Base-by-base conservation (phyloP, 2,329 filamentous ascomycete species). In the Aschersonia sp. region DNA sequence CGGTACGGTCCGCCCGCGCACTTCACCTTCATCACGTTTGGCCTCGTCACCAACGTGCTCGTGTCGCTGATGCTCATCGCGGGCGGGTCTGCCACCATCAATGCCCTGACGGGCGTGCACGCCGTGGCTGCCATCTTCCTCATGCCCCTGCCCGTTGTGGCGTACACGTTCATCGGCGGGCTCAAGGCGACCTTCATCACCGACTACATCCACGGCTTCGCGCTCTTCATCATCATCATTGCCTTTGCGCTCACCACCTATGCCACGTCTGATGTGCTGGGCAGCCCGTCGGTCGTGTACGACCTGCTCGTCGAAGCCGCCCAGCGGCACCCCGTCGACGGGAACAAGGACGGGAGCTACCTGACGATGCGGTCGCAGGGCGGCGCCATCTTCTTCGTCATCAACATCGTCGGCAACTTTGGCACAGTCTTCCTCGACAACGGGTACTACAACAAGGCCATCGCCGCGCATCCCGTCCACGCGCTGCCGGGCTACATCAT, bases 361-460 rank as follows among this genome's bases (percentile, higher is more conserved):
- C 68, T 95, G 12, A 95, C 88, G 0, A 94, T 95, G 87, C 71
- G 76, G 11, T 63, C 62, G 1, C 55, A 54, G 4, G 81, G 90
- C 56, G 88, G 88, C 5, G 85, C 78, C 41, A 85, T 92, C 50
- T 94, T 94, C 71, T 94, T 94, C 63, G 80, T 94, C 39, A 94
- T 94, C 66, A 94, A 94, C 64, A 82, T 69, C 6, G 83, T 89
- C 37, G 86, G 86, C 41, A 89, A 89, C 65, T 92, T 90, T 50
- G 83, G 75, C 49, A 88, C 84, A 1, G 85, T 94, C 4, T 94
- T 94, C 68, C 72, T 87, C 43, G 87, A 94, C 59, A 89, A 89
- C 53, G 82, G 84, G 12, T 94, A 94, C 68, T 94, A 88, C 67
- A 92, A 94, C 72, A 94, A 94, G 65, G 88, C 87, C 12, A 94